phyloP scores from a whole-genome alignment of 2,329 filamentous ascomycete genomes.

The Sarocladium oryzae region DNA sequence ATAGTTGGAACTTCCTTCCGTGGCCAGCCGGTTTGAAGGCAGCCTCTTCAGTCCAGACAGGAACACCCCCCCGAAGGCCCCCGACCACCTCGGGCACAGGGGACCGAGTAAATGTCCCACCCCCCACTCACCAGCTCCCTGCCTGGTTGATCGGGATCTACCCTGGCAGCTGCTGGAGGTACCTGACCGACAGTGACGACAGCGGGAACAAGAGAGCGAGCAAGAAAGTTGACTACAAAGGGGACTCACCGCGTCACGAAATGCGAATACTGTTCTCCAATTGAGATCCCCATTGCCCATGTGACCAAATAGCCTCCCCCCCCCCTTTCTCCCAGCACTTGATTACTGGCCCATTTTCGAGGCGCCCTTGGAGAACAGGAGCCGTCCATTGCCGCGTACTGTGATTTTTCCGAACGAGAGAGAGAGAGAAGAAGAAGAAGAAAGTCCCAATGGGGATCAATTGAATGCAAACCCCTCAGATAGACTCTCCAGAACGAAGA shows the following conservation, averaged over 20 bases:
- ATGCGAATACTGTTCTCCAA: neutral
- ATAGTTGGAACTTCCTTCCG: too few relatives aligned
- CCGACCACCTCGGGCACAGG: slow-evolving; percentile 5
- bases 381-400: neutral
- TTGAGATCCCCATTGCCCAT: neutral
- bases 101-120: neutral
- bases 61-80: neutral
- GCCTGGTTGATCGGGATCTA: slow-evolving; percentile 9
- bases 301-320: too few relatives aligned
- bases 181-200: neutral
- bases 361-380: too few relatives aligned
- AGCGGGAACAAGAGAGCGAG: neutral
- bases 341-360: neutral
- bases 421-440: too few relatives aligned
- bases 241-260: neutral
- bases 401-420: neutral
- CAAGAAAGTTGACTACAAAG: neutral
- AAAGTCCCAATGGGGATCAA: neutral
- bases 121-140: neutral
- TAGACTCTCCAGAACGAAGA: too few relatives aligned
- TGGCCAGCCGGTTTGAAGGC: too few relatives aligned
- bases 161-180: neutral
- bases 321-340: too few relatives aligned
- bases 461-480: neutral
- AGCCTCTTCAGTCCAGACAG: too few relatives aligned